Evolutionary conservation across 129 eudicot species (phyloP).

Genomic region (Chrysanthemum makinoi): DNA sequence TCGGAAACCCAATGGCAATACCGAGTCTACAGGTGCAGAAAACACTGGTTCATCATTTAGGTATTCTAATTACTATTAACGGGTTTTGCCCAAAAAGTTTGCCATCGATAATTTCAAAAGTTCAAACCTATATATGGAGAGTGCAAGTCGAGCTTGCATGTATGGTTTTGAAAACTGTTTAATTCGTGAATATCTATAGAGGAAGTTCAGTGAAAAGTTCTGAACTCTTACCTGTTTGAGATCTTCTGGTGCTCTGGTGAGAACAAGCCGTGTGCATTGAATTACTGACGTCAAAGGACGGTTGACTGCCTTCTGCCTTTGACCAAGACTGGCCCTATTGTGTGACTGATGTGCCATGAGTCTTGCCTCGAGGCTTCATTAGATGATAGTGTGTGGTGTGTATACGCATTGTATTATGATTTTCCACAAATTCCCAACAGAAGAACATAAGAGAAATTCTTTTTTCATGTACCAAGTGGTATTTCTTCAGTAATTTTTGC

Average conservation of each 20-base stretch:
- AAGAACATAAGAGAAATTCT: not conserved
- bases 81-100: conserved; percentile 3
- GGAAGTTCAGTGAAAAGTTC: conserved; percentile 11
- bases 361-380: conserved; percentile 2
- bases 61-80: conserved; percentile 23
- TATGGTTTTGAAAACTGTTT: conserved; percentile 3
- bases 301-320: conserved; percentile 18
- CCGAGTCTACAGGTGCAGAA: conserved; percentile 51
- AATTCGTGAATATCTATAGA: conserved; percentile 10
- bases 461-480: not conserved
- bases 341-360: not conserved
- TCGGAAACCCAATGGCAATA: conserved; percentile 42
- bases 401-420: conserved; percentile 21
- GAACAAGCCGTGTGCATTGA: conserved; percentile 25
- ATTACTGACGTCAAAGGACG: conserved; percentile 8
- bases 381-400: conserved; percentile 21
- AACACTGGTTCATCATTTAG: conserved; percentile 27
- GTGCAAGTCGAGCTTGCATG: conserved; percentile 20
- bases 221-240: conserved; percentile 20
- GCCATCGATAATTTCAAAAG: not conserved
- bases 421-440: conserved; percentile 16
- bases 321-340: not conserved
- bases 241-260: conserved; percentile 13
- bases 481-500: conserved; percentile 1
- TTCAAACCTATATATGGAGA: not conserved